Percentiles rank a stretch among this genome's conserved stretches.
phyloP scores from a whole-genome alignment of 345 rosid species.

The Salix brachista region DNA sequence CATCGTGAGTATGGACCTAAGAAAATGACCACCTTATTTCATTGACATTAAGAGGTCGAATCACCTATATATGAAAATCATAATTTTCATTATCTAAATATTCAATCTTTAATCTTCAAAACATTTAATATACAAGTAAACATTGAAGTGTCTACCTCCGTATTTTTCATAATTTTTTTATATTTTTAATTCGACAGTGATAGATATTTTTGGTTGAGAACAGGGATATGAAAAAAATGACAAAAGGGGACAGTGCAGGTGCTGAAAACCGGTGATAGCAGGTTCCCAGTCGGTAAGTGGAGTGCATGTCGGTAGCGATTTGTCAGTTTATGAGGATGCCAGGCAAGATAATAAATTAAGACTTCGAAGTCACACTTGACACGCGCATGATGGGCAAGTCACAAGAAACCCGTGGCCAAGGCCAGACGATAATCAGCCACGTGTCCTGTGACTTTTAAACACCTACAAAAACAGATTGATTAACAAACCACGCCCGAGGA shows the following conservation, averaged over 20 bases:
- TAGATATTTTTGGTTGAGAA: no score
- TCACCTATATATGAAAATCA: no score
- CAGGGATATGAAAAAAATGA: neutral
- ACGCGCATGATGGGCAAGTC: constrained; percentile 36
- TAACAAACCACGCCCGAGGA: neutral
- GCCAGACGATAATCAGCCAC: neutral
- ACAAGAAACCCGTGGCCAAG: constrained; percentile 33
- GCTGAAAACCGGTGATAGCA: neutral
- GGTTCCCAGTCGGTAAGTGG: constrained; percentile 13
- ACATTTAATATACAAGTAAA: no score
- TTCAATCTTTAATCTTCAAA: no score
- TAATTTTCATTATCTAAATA: no score
- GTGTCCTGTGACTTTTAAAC: neutral
- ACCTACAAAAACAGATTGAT: no score
- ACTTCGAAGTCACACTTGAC: constrained; percentile 33
- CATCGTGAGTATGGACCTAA: rapidly evolving
- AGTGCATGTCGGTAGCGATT: constrained; percentile 8
- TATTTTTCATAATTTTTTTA: neutral
- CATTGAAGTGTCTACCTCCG: no score
- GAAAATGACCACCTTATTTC: no score
- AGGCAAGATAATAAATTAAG: neutral
- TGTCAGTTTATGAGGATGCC: neutral
- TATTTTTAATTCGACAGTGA: neutral
- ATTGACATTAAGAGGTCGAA: no score
- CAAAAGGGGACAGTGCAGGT: no score